Percentiles rank a stretch among this genome's conserved stretches.
Evolutionary conservation across 1,284 basidiomycete genomes (phyloP).

Genomic region (Taiwanofungus camphoratus): DNA sequence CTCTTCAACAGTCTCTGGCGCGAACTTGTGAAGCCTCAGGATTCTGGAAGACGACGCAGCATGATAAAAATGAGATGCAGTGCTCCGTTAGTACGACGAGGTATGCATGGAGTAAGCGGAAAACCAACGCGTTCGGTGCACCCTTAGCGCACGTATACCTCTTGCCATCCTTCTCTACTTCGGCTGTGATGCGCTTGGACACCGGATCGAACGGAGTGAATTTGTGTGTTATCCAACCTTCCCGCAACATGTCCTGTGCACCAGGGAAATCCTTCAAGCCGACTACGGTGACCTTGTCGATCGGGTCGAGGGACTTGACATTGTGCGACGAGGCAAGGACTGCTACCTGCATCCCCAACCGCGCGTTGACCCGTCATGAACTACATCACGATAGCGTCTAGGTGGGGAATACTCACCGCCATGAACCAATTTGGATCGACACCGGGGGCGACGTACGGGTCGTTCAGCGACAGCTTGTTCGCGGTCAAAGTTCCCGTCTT

Average conservation of each 20-base stretch:
- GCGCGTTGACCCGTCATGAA: no score
- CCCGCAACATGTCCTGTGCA: slow-evolving; percentile 8
- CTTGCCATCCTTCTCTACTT: slow-evolving; percentile 11
- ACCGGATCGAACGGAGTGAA: slow-evolving; percentile 11
- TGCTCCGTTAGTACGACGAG: no score
- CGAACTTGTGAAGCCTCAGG: slow-evolving; percentile 7
- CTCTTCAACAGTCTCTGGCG: slow-evolving; percentile 7
- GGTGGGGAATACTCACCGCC: slow-evolving; percentile 2
- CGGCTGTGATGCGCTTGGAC: slow-evolving; percentile 10
- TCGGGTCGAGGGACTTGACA: slow-evolving; percentile 9
- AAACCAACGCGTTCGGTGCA: slow-evolving; percentile 8
- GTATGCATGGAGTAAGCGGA: no score
- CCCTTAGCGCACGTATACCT: slow-evolving; percentile 9
- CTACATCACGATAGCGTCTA: no score
- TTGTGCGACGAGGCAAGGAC: slow-evolving; percentile 10
- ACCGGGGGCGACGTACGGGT: slow-evolving; percentile 8
- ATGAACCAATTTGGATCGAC: slow-evolving; percentile 12
- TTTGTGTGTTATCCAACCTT: slow-evolving; percentile 8
- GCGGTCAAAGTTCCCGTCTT: slow-evolving; percentile 53
- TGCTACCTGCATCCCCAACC: slow-evolving; percentile 4
- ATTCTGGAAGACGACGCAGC: slow-evolving; percentile 2
- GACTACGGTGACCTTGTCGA: slow-evolving; percentile 9
- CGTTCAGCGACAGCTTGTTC: slow-evolving; percentile 39
- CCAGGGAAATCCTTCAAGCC: slow-evolving; percentile 9
- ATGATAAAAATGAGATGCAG: no score